Evolutionary conservation across 176 grass and related monocot genomes (phyloP), one percentile per base, ranked within the genome.

Genomic region (Rhynchospora pubera): DNA sequence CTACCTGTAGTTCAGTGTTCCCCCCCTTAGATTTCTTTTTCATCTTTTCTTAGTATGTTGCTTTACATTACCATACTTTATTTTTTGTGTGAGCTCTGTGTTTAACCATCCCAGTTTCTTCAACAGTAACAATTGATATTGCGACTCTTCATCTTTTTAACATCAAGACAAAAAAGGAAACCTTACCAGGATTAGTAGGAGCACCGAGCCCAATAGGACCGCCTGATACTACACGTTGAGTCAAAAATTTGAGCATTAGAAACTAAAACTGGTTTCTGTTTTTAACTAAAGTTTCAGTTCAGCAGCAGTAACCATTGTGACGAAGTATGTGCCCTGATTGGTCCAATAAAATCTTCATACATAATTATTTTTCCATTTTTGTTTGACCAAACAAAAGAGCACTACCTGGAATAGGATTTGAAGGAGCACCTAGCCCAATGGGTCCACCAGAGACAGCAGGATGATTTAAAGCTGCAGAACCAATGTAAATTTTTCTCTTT

Each of bases 361-460:
- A 70, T 9, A 7, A 10, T 2, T 52, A n/a, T n/a, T 55, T 28
- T 28, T 30, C 16, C 24, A 22, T 22, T 74, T 74, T 52, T 53
- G 7, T 65, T 43, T 68, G 5, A 18, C 32, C 48, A 77, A 63
- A 62, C 55, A 80, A 63, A 62, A 80, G 4, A 47, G 59, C 5
- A 18, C 46, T 65, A 82, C 79, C 79, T 65, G 79, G 79, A 82
- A 82, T 82, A 51, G 79, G 79, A 82, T 82, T 82, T 65, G 61
- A 67, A 52, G 79, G 79, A 48, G 79, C 79, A 51, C 79, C 79
- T 26, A 82, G 61, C 45, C 79, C 79, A 16, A 82, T 82, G 11
- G 61, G 5, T 18, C 79, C 79, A 5, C 79, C 79, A 28, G 79
- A 65, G 19, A 82, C 60, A 7, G 61, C 79, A 82, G 79, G 79